Conservation (phyloP, 768 basidiomycete genomes). For the Lentinula boryana region DNA sequence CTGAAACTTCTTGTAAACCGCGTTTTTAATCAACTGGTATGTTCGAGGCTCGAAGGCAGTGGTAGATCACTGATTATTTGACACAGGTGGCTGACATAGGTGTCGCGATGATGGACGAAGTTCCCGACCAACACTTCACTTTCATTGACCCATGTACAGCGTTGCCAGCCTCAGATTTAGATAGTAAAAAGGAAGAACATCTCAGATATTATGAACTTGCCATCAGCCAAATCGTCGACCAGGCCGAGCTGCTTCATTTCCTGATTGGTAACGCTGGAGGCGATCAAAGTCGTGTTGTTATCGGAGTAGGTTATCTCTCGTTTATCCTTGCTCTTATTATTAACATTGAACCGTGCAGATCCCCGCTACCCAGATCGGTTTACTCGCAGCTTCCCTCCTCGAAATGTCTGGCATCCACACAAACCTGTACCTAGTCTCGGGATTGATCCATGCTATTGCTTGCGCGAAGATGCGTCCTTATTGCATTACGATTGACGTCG, state of each 20-base stretch:
- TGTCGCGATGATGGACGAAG: not conserved
- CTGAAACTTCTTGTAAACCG: not conserved
- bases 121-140: not conserved
- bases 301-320: not conserved
- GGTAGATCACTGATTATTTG: too few relatives aligned
- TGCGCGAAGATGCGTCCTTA: not conserved
- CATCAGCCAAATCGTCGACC: not conserved
- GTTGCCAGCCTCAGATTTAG: not conserved
- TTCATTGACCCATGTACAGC: not conserved
- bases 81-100: conserved; percentile 2
- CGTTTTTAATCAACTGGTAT: not conserved
- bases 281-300: not conserved
- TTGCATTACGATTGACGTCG: not conserved
- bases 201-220: not conserved
- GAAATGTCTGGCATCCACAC: not conserved
- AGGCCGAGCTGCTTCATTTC: not conserved
- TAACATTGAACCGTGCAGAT: not conserved
- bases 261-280: not conserved
- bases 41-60: not conserved
- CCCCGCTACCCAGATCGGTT: not conserved
- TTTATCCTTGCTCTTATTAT: not conserved
- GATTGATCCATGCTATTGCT: conserved; percentile 1
- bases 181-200: not conserved
- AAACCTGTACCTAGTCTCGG: not conserved
- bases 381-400: not conserved